Evolutionary conservation across 1,284 basidiomycete genomes (phyloP).

Genomic region (Sanguinoderma infundibulare): DNA sequence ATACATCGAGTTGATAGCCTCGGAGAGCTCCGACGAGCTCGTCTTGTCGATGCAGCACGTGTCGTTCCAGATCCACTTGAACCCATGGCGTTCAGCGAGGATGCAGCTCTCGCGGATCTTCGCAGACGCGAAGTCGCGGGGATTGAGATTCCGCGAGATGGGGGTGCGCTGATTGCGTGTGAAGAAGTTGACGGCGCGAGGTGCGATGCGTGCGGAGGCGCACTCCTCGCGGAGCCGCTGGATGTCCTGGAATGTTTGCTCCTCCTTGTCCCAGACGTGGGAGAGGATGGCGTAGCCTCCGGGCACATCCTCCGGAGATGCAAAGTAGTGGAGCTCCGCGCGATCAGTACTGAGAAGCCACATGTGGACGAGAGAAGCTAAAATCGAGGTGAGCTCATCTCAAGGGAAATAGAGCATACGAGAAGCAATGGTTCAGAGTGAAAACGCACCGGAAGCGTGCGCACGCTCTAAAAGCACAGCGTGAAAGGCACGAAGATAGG

Average conservation of each 20-base stretch:
- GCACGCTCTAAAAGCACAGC: not conserved
- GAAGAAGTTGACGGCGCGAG: not conserved
- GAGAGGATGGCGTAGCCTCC: conserved; percentile 3
- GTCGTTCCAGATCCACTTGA: conserved; percentile 9
- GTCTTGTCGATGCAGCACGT: conserved; percentile 15
- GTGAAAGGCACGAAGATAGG: not conserved
- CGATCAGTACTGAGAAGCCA: conserved; percentile 2
- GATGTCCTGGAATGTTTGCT: conserved; percentile 4
- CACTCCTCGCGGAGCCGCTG: not conserved
- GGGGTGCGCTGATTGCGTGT: not conserved
- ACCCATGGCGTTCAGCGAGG: conserved; percentile 3
- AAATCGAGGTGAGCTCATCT: too few relatives aligned
- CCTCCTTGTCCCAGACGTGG: conserved; percentile 5
- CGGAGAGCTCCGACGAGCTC: conserved; percentile 10
- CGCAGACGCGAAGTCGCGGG: not conserved
- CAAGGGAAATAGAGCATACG: not conserved
- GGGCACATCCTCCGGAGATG: not conserved
- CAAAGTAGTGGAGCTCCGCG: not conserved
- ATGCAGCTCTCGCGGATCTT: conserved; percentile 7
- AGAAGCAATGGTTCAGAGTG: not conserved
- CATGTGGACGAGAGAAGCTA: not conserved
- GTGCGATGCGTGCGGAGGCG: not conserved
- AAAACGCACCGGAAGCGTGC: not conserved
- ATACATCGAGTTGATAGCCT: conserved; percentile 15
- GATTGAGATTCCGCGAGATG: not conserved